Base-by-base conservation (phyloP, 768 basidiomycete species). In the Nidula microcarpa region DNA sequence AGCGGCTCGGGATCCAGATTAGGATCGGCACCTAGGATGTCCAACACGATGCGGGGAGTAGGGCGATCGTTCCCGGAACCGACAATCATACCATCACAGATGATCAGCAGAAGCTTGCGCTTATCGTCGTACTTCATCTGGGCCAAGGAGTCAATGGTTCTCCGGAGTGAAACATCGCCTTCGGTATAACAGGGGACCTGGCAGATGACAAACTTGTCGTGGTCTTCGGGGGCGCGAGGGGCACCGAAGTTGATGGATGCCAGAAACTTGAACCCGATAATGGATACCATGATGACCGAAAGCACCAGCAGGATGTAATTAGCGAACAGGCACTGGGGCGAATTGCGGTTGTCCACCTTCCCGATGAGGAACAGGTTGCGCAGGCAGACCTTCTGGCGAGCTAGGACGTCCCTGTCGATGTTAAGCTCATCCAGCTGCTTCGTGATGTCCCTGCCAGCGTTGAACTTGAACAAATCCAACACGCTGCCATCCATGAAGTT, bases 131-230 rank as follows among this genome's bases (percentile, higher is more conserved):
- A 99, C 69, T 92, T 95, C 71, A 96, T 78, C 66, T 89, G 84
- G 1, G 96, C 93, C 53, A 99, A 74, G 4, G 94, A 96, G 66
- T 98, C 94, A 64, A 99, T 96, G 2, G 94, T 97, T 60, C 76
- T 78, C 47, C 89, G 80, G 49, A 98, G 75, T 5, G 93, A 97
- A 11, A 75, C 66, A 57, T 94, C 89, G 57, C 94, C 96, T 77
- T 98, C 96, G 2, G 96, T 98, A 67, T 98, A 98, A 80, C 96
- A 98, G 32, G 96, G 96, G 0, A 98, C 94, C 64, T 98, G 96
- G 66, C 95, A 98, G 61, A 96, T 92, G 57, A 97, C 89, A 60
- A 97, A 96, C 71, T 97, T 96, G 75, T 97, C 94, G 65, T 94
- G 93, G 61, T 94, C 90, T 70, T 96, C 94, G 0, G 94, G 94